Evolutionary conservation across 2,329 filamentous ascomycete species (phyloP), one percentile per base, ranked within the genome.

Genomic region (Sclerotinia sclerotiorum): DNA sequence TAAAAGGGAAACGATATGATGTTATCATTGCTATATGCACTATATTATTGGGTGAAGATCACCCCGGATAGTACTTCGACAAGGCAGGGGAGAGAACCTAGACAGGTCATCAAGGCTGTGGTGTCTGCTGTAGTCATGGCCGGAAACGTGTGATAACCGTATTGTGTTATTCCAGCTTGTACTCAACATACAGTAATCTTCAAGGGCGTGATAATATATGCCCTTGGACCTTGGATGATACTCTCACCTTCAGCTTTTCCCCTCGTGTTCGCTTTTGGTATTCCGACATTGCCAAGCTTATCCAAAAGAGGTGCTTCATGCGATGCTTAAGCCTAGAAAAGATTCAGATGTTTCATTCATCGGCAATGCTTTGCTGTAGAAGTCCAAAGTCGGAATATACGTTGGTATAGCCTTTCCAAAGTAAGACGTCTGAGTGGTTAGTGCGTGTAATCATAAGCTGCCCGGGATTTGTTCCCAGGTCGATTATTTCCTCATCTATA

Each of bases 401-500:
- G 17, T 62, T 32, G n/a, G 24, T 29, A 62, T 13, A 27, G 56
- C 15, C 17, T 46, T 48, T 44, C 48, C 19, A 27, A 67, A 62
- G 56, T 35, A 35, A 51, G 48, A 62, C 48, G 48, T 42, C 35
- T 62, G 65, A 67, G 56, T 67, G 65, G 56, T 29, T 35, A 52
- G 48, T 32, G 32, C 65, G 65, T 52, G 35, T 67, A 61, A 61
- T 51, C 29, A 61, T 3, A 27, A 27, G 27, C 24, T 52, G 65
- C 54, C 54, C 35, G 35, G 32, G 52, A 21, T 35, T 57, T 19
- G 39, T 13, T n/a, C 24, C 52, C 52, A 52, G 56, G 65, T 19
- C 42, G 56, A 62, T 67, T 67, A 51, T 61, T 67, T 54, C 56
- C 65, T 62, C 35, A 54, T 62, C n/a, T 11, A 55, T 46, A 29